Percentiles rank a stretch among this genome's conserved stretches.
These are phyloP conservation scores for Tetrahymena elliotti DNA, from an alignment of 73 alveolate species.

Conservation along the genomic window DNA sequence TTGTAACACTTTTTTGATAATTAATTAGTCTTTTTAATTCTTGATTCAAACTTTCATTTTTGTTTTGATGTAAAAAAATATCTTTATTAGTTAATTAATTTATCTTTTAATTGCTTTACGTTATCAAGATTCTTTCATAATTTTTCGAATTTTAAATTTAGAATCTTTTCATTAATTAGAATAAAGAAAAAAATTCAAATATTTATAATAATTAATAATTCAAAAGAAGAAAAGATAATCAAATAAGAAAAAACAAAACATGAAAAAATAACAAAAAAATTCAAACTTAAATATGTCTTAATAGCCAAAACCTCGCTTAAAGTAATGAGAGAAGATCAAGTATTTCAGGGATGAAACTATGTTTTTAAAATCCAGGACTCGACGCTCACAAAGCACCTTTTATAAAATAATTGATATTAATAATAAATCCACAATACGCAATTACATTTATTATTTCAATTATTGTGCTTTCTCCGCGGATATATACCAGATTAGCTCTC, in stretches of 20 bases:
- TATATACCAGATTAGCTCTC: neutral
- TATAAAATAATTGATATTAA: neutral
- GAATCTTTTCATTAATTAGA: neutral
- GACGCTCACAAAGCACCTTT: neutral
- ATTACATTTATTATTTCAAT: neutral
- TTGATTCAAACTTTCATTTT: too few relatives aligned
- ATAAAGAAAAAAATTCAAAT: neutral
- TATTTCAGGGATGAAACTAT: neutral
- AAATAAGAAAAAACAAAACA: neutral
- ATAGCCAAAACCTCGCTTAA: neutral
- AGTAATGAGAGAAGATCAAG: neutral
- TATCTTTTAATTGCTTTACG: too few relatives aligned
- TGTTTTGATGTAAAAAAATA: too few relatives aligned
- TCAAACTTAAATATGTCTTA: neutral
- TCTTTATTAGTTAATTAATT: too few relatives aligned
- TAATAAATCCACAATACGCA: neutral
- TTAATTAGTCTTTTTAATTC: too few relatives aligned
- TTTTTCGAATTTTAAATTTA: too few relatives aligned
- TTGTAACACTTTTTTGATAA: too few relatives aligned
- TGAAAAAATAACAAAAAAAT: neutral
- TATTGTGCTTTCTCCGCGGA: neutral
- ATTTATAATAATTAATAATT: too few relatives aligned
- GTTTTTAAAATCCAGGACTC: neutral
- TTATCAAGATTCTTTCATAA: neutral
- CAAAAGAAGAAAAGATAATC: neutral